Percentiles rank a stretch among this genome's conserved stretches.
Conservation (phyloP, 2,329 filamentous ascomycete genomes). For the Colletotrichum magnum region DNA sequence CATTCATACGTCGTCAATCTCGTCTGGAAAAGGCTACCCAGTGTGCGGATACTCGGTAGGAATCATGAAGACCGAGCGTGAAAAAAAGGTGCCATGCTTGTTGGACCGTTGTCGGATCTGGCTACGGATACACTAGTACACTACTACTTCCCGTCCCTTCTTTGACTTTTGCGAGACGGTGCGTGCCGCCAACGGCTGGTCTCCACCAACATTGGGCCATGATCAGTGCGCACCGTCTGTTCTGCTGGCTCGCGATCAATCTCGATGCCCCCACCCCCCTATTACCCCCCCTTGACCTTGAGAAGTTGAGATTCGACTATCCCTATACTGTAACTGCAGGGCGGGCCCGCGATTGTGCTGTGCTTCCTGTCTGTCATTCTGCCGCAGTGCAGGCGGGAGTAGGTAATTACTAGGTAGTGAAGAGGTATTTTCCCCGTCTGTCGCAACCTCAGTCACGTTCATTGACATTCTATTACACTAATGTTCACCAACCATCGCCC, state of each 20-base stretch:
- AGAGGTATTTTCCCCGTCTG: background rate
- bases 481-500: background rate
- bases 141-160: constrained; percentile 22
- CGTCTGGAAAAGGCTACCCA: background rate
- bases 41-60: constrained; percentile 3
- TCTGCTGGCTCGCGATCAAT: constrained; percentile 4
- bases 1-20: background rate
- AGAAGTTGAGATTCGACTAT: constrained; percentile 6
- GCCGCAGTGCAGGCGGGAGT: background rate
- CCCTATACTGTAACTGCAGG: constrained; percentile 12
- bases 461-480: constrained; percentile 9
- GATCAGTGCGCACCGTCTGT: constrained; percentile 25
- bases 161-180: constrained; percentile 38
- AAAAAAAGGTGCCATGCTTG: constrained; percentile 12
- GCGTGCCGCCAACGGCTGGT: constrained; percentile 36
- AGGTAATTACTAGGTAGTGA: background rate
- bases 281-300: background rate
- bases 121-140: background rate
- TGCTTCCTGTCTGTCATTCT: constrained; percentile 22
- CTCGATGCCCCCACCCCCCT: constrained; percentile 17
- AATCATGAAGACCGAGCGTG: constrained; percentile 12
- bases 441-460: constrained; percentile 23
- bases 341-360: constrained; percentile 22
- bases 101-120: constrained; percentile 33
- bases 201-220: constrained; percentile 33